Conservation (phyloP, 257 asterid genomes). For the Nicotiana attenuata region DNA sequence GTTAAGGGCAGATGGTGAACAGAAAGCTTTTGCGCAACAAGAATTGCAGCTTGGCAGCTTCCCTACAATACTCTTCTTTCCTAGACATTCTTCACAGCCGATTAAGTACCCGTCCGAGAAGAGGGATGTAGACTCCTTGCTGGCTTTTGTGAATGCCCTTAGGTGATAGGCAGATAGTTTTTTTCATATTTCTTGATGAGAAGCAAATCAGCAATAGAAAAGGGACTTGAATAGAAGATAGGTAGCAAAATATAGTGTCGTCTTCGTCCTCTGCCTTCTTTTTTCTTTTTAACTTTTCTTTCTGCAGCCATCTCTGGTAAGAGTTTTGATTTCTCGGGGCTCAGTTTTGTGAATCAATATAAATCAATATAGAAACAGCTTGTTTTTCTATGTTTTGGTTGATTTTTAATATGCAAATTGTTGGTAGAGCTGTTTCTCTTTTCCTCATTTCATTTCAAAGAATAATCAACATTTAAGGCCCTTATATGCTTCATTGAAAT, state of each 20-base stretch:
- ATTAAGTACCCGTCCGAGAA: conserved; percentile 69
- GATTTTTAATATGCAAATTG: not conserved
- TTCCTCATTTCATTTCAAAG: not conserved
- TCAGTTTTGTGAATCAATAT: not conserved
- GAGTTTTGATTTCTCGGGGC: not conserved
- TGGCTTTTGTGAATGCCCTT: conserved; percentile 67
- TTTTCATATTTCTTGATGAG: not conserved
- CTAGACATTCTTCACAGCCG: conserved; percentile 53
- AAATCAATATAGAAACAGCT: not conserved
- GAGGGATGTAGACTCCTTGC: conserved; percentile 67
- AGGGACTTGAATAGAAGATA: not conserved
- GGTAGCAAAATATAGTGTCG: not conserved
- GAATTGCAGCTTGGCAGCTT: conserved; percentile 67
- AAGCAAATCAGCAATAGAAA: not conserved
- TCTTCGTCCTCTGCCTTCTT: conserved; percentile 12
- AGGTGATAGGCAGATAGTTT: conserved; percentile 16
- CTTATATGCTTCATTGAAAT: too few relatives aligned
- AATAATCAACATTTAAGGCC: too few relatives aligned
- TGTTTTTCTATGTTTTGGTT: not conserved
- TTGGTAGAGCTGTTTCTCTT: not conserved
- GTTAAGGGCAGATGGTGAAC: conserved; percentile 76
- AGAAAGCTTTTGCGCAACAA: conserved; percentile 59
- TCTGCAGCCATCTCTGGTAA: not conserved
- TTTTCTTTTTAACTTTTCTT: not conserved
- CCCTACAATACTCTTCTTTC: conserved; percentile 68